Evolutionary conservation across 208 protist species (phyloP), one percentile per base, ranked within the genome.

Genomic region (Tritrichomonas musculus): DNA sequence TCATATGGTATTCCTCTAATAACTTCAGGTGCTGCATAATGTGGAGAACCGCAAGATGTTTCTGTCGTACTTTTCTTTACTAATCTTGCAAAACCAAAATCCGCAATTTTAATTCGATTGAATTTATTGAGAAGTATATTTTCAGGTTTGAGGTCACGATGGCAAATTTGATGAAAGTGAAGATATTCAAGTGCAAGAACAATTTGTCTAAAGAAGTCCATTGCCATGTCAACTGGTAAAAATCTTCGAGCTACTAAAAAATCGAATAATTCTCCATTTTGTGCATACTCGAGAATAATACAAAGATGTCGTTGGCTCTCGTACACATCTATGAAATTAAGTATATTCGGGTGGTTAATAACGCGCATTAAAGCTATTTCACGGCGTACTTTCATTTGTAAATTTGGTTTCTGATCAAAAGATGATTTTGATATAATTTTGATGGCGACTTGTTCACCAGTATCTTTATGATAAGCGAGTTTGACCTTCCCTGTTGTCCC

Each of bases 101-200:
- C 88, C 2, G 55, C 55, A 22, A 92, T 92, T 41, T 69, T 92
- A 25, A 92, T 47, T 36, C 72, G 13, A 20, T 73, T 53, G 17
- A 50, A 13, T 44, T 66, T 8, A 72, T 92, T 55, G 0, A 92
- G 22, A 5, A 92, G 39, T 5, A 92, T 72, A 27, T 94, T 94
- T 55, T 94, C 93, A 14, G 93, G 93, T 49, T 94, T 94, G 5
- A 94, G 30, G 33, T 94, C 82, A 33, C 92, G 25, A 75, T 94
- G 93, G 33, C 47, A 77, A 77, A 94, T 94, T 30, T 33, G 47
- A 11, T 93, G 50, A 9, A 27, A 25, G 36, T 94, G 93, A 1
- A 92, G 39, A 92, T 93, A 94, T 65, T 92, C 53, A 47, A 94
- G 20, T 17, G 66, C 93, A 60, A 50, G 41, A 39, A 94, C 41